Evolutionary conservation across 164 flowering plant genomes (phyloP).

Genomic region (Tinospora cordifolia): DNA sequence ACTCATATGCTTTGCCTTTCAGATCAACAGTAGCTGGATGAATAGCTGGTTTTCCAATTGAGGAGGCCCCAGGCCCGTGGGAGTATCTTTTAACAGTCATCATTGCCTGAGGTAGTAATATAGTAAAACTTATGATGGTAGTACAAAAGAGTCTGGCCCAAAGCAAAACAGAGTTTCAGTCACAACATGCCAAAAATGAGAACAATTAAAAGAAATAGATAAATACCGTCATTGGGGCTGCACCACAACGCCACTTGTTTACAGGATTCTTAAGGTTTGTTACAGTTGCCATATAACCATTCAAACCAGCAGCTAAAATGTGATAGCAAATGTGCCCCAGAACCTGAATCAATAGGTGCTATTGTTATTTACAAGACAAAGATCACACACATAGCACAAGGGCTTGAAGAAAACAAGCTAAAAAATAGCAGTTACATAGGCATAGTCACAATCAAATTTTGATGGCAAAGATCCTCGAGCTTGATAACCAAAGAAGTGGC

Average conservation of each 20-base stretch:
- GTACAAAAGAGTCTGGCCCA: background rate
- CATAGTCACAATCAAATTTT: conserved; percentile 96
- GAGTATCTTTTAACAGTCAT: conserved; percentile 89
- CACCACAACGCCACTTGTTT: conserved; percentile 96
- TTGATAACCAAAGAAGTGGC: conserved; percentile 98
- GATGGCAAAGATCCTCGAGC: conserved; percentile 97
- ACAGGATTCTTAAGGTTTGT: conserved; percentile 88
- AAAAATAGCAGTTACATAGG: conserved; percentile 51
- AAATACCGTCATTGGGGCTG: conserved; percentile 85
- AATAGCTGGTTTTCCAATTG: conserved; percentile 77
- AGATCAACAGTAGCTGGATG: conserved; percentile 89
- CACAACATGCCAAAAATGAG: background rate
- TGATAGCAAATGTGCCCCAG: conserved; percentile 95
- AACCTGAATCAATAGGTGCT: conserved; percentile 42
- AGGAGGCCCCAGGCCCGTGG: conserved; percentile 54
- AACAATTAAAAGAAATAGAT: background rate
- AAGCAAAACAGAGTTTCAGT: background rate
- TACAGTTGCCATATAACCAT: conserved; percentile 94
- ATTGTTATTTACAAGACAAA: background rate
- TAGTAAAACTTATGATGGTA: background rate
- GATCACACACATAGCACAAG: conserved; percentile 1
- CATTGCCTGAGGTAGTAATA: conserved; percentile 62
- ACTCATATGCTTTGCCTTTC: conserved; percentile 94
- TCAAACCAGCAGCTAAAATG: conserved; percentile 88
- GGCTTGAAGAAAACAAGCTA: background rate